Evolutionary conservation across 2,329 filamentous ascomycete genomes (phyloP).

Genomic region (Cytospora chrysosperma): DNA sequence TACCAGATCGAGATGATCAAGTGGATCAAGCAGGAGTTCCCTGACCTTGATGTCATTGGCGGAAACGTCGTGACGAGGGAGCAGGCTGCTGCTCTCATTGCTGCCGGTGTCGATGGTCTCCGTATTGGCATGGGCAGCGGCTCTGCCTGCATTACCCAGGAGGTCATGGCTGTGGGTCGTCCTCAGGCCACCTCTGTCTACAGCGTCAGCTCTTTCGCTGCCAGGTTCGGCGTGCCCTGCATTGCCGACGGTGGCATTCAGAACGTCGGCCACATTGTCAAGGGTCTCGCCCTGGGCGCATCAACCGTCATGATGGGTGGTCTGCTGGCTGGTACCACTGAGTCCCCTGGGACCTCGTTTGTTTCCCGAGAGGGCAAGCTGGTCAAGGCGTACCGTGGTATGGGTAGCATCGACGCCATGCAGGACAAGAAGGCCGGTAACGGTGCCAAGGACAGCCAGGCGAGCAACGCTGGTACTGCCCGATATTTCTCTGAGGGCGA

Average conservation of each 20-base stretch:
- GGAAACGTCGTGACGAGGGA: conserved; percentile 98
- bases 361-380: conserved; percentile 96
- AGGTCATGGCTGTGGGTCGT: conserved; percentile 98
- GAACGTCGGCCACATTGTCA: conserved; percentile 98
- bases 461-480: conserved; percentile 91
- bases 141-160: conserved; percentile 97
- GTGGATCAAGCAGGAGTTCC: conserved; percentile 86
- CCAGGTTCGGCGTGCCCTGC: conserved; percentile 92
- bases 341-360: conserved; percentile 95
- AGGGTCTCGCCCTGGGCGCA: conserved; percentile 91
- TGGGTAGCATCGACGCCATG: conserved; percentile 99
- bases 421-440: conserved; percentile 94
- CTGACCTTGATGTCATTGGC: conserved; percentile 87
- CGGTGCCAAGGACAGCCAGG: conserved; percentile 69
- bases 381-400: conserved; percentile 98
- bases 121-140: conserved; percentile 99
- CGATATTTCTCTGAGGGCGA: conserved; percentile 98
- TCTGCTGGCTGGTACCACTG: conserved; percentile 92
- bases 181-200: conserved; percentile 93
- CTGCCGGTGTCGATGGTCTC: conserved; percentile 90
- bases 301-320: conserved; percentile 99
- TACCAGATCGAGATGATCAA: conserved; percentile 99
- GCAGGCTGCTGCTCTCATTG: conserved; percentile 89
- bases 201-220: conserved; percentile 85
- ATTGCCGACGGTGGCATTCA: conserved; percentile 98